phyloP scores from a whole-genome alignment of 192 early-diverging fungal species.

The Lobosporangium transversale region DNA sequence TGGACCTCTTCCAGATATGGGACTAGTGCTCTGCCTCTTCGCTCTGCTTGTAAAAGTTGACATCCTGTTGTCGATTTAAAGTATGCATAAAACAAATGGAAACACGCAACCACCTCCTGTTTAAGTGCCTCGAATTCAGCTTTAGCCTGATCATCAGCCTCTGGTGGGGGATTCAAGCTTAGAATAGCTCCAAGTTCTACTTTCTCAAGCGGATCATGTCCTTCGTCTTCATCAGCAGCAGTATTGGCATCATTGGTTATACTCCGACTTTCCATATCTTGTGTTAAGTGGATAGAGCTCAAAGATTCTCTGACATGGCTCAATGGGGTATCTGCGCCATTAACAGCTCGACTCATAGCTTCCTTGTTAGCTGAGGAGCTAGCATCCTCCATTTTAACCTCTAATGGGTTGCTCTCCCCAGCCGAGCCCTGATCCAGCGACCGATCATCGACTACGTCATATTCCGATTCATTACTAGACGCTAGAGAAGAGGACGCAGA shows the following conservation, averaged over 20 bases:
- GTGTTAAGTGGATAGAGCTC: too few relatives aligned
- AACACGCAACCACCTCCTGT: not conserved
- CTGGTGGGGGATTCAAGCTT: not conserved
- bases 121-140: conserved; percentile 4
- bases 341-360: too few relatives aligned
- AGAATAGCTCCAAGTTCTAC: not conserved
- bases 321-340: too few relatives aligned
- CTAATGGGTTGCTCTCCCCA: not conserved
- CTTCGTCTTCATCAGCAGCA: not conserved
- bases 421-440: conserved; percentile 1
- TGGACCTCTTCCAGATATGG: not conserved
- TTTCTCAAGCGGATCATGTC: not conserved
- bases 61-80: conserved; percentile 6
- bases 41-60: conserved; percentile 14
- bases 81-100: conserved; percentile 1
- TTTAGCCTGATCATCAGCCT: not conserved
- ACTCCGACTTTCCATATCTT: not conserved
- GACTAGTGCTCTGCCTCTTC: not conserved
- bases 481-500: not conserved
- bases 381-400: not conserved
- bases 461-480: conserved; percentile 1
- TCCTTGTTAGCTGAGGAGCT: too few relatives aligned
- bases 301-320: too few relatives aligned
- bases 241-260: not conserved
- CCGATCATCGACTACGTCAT: not conserved